These are phyloP conservation scores for Paratinospora sagittata DNA, from an alignment of 164 flowering plant species.

Conservation along the genomic window DNA sequence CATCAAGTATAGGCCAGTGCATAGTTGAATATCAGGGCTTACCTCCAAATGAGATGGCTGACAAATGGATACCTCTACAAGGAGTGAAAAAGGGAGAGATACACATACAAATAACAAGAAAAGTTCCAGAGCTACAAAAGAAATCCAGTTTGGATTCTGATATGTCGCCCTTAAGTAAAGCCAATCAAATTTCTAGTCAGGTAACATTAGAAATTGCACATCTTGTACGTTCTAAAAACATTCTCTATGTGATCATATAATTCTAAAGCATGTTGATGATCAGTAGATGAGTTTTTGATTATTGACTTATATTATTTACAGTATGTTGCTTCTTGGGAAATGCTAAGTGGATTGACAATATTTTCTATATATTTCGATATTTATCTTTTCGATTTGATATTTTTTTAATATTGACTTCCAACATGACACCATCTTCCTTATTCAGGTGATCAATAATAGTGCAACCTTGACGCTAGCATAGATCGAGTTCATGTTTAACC, in stretches of 20 bases:
- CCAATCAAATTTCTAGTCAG: slow-evolving; percentile 51
- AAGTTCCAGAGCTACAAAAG: slow-evolving; percentile 51
- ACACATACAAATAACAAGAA: slow-evolving; percentile 67
- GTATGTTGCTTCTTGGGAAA: too few species aligned
- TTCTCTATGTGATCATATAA: background rate
- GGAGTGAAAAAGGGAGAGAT: slow-evolving; percentile 88
- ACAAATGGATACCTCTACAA: slow-evolving; percentile 97
- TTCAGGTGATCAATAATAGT: too few species aligned
- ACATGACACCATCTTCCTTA: too few species aligned
- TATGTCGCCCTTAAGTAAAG: slow-evolving; percentile 32
- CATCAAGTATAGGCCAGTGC: slow-evolving; percentile 83
- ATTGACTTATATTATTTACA: too few species aligned
- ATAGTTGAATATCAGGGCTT: slow-evolving; percentile 75
- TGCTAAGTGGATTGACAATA: too few species aligned
- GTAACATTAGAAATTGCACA: slow-evolving; percentile 23
- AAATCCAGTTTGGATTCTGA: slow-evolving; percentile 44
- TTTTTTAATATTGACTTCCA: too few species aligned
- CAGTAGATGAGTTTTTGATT: too few species aligned
- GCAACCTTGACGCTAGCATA: too few species aligned
- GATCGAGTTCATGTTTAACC: too few species aligned
- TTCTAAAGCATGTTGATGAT: background rate
- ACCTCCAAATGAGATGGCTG: slow-evolving; percentile 70
- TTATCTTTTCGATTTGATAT: too few species aligned
- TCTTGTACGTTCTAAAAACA: background rate
- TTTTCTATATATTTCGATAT: too few species aligned